These are phyloP conservation scores for Phialophora macrospora DNA, from an alignment of 2,329 filamentous ascomycete genomes.

Conservation along the genomic window DNA sequence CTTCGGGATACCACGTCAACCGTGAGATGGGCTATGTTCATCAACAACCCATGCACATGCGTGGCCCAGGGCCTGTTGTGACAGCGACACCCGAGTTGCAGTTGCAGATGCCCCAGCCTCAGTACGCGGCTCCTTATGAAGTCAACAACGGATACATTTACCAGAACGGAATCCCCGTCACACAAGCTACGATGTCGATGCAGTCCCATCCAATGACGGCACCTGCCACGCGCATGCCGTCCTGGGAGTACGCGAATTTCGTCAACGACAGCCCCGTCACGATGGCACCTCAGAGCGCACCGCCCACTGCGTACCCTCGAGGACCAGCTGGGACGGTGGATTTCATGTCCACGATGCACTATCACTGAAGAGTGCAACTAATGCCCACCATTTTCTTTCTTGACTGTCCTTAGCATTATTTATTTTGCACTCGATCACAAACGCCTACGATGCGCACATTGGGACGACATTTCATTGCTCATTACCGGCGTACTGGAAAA, in stretches of 20 bases:
- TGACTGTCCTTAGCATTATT: slow-evolving; percentile 32
- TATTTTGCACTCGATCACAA: slow-evolving; percentile 24
- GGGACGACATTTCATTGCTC: slow-evolving; percentile 18
- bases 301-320: slow-evolving; percentile 34
- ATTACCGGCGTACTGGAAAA: slow-evolving; percentile 23
- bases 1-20: slow-evolving; percentile 20
- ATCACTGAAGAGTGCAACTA: slow-evolving; percentile 29
- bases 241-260: slow-evolving; percentile 49
- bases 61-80: slow-evolving; percentile 28
- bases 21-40: slow-evolving; percentile 28
- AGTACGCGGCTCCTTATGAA: slow-evolving; percentile 28
- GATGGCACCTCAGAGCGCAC: slow-evolving; percentile 39
- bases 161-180: slow-evolving; percentile 27
- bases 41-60: slow-evolving; percentile 16
- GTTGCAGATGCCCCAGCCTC: slow-evolving; percentile 33
- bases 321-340: slow-evolving; percentile 30
- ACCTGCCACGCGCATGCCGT: slow-evolving; percentile 42
- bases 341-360: slow-evolving; percentile 32
- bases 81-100: slow-evolving; percentile 35
- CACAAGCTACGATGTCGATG: slow-evolving; percentile 34
- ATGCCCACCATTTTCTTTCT: slow-evolving; percentile 29
- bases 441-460: slow-evolving; percentile 9
- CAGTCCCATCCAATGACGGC: slow-evolving; percentile 39
- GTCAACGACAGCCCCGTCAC: slow-evolving; percentile 41
- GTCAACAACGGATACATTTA: slow-evolving; percentile 33